A percentile compares a stretch with the other conserved stretches of the same genome.
phyloP scores from a whole-genome alignment of 768 basidiomycete genomes.

The Phlebiopsis flavidoalba region DNA sequence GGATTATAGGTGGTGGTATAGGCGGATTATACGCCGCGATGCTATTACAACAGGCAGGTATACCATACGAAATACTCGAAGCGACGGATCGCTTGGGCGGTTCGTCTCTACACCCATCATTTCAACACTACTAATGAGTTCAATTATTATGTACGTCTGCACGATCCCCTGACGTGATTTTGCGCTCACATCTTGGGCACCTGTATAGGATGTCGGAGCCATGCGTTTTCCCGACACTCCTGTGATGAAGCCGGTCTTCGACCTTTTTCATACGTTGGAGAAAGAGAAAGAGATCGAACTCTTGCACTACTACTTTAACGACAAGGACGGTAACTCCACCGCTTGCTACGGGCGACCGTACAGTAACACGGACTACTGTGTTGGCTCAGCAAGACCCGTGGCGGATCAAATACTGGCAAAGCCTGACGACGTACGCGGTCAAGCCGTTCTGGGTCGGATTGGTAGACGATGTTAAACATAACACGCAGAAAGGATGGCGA shows the following conservation, averaged over 20 bases:
- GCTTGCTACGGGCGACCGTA: background rate
- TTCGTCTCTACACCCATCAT: background rate
- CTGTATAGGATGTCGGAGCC: slow-evolving; percentile 18
- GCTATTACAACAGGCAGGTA: background rate
- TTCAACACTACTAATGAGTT: background rate
- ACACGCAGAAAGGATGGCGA: slow-evolving; percentile 3
- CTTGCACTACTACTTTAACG: background rate
- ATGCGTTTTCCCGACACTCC: slow-evolving; percentile 19
- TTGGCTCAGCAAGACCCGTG: background rate
- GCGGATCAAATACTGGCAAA: background rate
- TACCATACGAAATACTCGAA: background rate
- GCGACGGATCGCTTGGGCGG: background rate
- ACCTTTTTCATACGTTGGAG: slow-evolving; percentile 7
- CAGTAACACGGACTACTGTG: background rate
- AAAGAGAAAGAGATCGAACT: background rate
- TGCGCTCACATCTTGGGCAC: background rate
- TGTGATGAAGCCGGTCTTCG: slow-evolving; percentile 16
- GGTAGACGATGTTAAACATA: background rate
- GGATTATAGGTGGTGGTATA: slow-evolving; percentile 1
- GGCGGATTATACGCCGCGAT: slow-evolving; percentile 1
- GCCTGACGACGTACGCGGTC: background rate
- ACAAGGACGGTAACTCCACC: background rate
- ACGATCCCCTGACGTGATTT: too few species aligned
- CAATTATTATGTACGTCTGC: background rate
- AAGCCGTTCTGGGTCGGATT: background rate